A percentile compares a stretch with the other conserved stretches of the same genome.
phyloP scores from a whole-genome alignment of 495 filamentous ascomycete species.

The Cercophora scortea region DNA sequence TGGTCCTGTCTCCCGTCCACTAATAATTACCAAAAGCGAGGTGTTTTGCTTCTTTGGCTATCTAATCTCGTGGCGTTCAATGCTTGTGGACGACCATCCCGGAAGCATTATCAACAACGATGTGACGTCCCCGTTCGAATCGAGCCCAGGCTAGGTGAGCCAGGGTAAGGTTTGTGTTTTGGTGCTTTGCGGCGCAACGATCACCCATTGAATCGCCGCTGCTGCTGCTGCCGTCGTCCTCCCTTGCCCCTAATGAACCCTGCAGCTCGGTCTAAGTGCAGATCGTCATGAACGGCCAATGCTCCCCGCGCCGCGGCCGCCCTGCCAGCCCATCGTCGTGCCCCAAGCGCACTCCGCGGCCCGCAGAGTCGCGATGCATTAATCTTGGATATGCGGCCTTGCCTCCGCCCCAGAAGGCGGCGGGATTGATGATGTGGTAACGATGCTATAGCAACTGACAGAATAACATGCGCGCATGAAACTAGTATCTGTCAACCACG shows the following conservation, averaged over 20 bases:
- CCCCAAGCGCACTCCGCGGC: slow-evolving; percentile 1
- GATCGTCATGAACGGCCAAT: slow-evolving; percentile 10
- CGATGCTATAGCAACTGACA: slow-evolving; percentile 1
- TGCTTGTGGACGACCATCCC: slow-evolving; percentile 7
- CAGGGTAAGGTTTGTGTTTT: background rate
- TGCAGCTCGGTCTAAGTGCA: background rate
- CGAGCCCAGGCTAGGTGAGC: background rate
- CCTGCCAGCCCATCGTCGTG: background rate
- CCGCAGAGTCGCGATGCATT: slow-evolving; percentile 1
- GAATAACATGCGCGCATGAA: no score
- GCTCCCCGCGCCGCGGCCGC: background rate
- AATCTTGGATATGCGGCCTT: background rate
- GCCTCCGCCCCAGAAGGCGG: background rate
- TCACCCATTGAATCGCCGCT: no score
- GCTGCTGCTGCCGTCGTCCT: background rate
- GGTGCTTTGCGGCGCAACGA: no score
- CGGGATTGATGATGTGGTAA: background rate
- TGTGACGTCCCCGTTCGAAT: background rate
- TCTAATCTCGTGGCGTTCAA: slow-evolving; percentile 23
- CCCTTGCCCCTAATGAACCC: background rate
- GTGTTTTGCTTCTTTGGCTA: slow-evolving; percentile 8
- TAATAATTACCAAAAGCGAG: background rate
- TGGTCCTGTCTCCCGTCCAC: background rate
- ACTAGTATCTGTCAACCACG: no score
- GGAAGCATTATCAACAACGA: background rate